Conservation (phyloP, 2,329 filamentous ascomycete genomes). For the Claviceps africana region DNA sequence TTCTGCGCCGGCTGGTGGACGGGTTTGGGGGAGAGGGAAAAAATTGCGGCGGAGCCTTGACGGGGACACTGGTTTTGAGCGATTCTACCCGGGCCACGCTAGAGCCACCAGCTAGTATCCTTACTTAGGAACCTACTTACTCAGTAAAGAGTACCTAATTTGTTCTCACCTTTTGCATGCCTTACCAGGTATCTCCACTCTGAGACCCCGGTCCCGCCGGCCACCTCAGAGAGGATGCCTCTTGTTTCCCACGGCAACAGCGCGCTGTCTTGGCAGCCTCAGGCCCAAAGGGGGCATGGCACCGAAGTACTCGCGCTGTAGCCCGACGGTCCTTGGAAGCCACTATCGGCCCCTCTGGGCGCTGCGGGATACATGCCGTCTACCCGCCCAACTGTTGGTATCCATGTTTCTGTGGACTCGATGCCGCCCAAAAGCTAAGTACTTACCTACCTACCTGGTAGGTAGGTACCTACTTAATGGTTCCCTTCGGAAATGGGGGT, state of each 20-base stretch:
- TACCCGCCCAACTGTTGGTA: neutral
- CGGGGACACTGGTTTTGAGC: slow-evolving; percentile 32
- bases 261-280: slow-evolving; percentile 17
- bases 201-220: neutral
- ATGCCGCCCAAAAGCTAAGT: too few relatives aligned
- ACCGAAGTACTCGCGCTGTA: slow-evolving; percentile 1
- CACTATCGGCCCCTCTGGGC: neutral
- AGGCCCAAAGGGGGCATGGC: slow-evolving; percentile 13
- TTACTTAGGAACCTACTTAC: slow-evolving; percentile 8
- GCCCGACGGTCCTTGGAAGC: neutral
- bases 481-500: neutral
- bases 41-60: slow-evolving; percentile 34
- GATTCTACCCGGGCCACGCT: slow-evolving; percentile 36
- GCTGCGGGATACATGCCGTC: neutral
- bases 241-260: slow-evolving; percentile 20
- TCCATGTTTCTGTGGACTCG: neutral
- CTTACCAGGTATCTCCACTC: slow-evolving; percentile 2
- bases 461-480: too few relatives aligned
- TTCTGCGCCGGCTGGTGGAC: slow-evolving; percentile 30
- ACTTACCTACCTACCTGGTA: too few relatives aligned
- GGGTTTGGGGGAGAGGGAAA: slow-evolving; percentile 32
- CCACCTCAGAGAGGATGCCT: neutral
- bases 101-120: slow-evolving; percentile 10
- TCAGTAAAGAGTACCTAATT: neutral
- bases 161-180: neutral